Percentiles rank a stretch among this genome's conserved stretches.
Evolutionary conservation across 192 early-diverging fungal genomes (phyloP).

Genomic region (Backusella liffmaniae): DNA sequence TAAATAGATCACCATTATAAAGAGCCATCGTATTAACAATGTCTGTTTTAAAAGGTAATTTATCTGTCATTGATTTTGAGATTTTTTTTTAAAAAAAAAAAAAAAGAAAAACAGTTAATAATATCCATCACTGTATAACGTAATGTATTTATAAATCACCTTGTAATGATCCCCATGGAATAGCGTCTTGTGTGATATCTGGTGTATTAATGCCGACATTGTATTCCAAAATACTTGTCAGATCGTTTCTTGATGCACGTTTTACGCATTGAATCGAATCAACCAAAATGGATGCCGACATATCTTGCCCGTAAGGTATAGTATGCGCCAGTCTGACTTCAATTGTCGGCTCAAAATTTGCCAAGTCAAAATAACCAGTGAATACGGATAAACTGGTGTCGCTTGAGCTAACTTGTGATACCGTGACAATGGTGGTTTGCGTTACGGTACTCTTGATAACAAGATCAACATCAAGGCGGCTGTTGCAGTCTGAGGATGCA

Average conservation of each 20-base stretch:
- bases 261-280: constrained; percentile 31
- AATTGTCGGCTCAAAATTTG: constrained; percentile 24
- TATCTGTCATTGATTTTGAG: constrained; percentile 33
- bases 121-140: background rate
- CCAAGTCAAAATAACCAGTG: constrained; percentile 25
- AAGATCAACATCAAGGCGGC: constrained; percentile 25
- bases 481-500: constrained; percentile 12
- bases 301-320: background rate
- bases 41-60: constrained; percentile 31
- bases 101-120: background rate
- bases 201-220: background rate
- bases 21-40: constrained; percentile 45
- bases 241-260: background rate
- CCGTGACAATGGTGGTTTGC: background rate
- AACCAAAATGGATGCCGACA: constrained; percentile 16
- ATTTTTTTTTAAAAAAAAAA: background rate
- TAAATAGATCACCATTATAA: constrained; percentile 32
- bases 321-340: constrained; percentile 10
- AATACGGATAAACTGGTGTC: constrained; percentile 15
- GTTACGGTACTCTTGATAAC: background rate
- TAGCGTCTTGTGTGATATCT: background rate
- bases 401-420: constrained; percentile 2
- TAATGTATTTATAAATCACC: background rate
- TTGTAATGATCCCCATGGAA: constrained; percentile 21
- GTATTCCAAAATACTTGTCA: constrained; percentile 30